Percentiles rank a stretch among this genome's conserved stretches.
Conservation (phyloP, 179 eudicot genomes). For the Nepenthes alata region DNA sequence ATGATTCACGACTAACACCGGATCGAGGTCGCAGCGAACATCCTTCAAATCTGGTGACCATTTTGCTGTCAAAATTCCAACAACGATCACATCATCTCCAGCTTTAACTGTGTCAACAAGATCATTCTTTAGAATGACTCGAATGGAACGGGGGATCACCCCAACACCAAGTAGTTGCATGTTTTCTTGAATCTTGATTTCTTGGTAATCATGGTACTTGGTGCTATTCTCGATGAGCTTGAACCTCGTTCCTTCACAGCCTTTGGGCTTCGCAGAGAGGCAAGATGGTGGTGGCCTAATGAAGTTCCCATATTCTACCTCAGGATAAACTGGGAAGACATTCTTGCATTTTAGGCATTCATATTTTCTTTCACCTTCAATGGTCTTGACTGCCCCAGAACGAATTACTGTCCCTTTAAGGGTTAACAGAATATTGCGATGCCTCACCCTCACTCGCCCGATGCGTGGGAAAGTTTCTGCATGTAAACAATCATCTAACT, state of each 20-base stretch:
- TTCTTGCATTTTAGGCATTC: conserved; percentile 64
- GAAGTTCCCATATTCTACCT: conserved; percentile 59
- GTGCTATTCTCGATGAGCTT: conserved; percentile 44
- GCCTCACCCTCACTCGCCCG: conserved; percentile 83
- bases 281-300: conserved; percentile 55
- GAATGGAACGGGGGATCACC: conserved; percentile 87
- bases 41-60: conserved; percentile 93
- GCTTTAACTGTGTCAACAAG: conserved; percentile 93
- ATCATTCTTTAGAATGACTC: conserved; percentile 77
- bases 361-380: conserved; percentile 77
- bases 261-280: conserved; percentile 32
- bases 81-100: conserved; percentile 83
- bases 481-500: conserved; percentile 7
- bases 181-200: conserved; percentile 90
- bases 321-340: conserved; percentile 68
- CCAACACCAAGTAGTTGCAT: conserved; percentile 88
- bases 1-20: conserved; percentile 72
- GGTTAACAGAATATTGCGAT: conserved; percentile 73
- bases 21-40: conserved; percentile 96
- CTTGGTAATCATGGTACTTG: conserved; percentile 83
- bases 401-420: conserved; percentile 84
- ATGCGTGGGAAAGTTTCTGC: conserved; percentile 80
- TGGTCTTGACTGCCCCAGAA: conserved; percentile 78
- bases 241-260: conserved; percentile 45
- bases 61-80: conserved; percentile 78